phyloP scores from a whole-genome alignment of 805 yeast species.

The Brettanomyces naardenensis region DNA sequence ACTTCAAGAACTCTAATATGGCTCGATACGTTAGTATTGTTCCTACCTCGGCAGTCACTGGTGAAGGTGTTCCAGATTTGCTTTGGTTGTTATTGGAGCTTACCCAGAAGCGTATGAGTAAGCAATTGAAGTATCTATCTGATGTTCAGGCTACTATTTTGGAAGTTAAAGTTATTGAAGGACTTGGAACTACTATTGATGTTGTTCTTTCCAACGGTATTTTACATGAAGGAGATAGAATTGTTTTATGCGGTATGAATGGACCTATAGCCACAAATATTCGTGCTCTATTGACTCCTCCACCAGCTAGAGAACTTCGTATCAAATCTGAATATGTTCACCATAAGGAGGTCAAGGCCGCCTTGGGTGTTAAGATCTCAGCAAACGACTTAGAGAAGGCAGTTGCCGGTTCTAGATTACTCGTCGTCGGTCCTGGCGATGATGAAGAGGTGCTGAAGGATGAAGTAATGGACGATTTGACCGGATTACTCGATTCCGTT shows the following conservation, averaged over 20 bases:
- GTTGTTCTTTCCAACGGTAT: slow-evolving; percentile 97
- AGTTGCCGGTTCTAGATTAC: slow-evolving; percentile 94
- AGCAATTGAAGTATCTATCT: slow-evolving; percentile 92
- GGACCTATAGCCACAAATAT: slow-evolving; percentile 97
- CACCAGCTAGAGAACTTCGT: slow-evolving; percentile 93
- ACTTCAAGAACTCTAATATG: slow-evolving; percentile 90
- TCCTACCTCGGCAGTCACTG: slow-evolving; percentile 98
- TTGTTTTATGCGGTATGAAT: slow-evolving; percentile 94
- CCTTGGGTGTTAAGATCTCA: slow-evolving; percentile 96
- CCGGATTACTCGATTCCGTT: slow-evolving; percentile 89
- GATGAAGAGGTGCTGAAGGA: slow-evolving; percentile 97
- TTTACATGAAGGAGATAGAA: slow-evolving; percentile 87
- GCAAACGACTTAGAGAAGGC: slow-evolving; percentile 98
- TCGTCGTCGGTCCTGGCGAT: slow-evolving; percentile 94
- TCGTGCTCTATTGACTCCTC: slow-evolving; percentile 94
- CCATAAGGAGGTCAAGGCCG: slow-evolving; percentile 97
- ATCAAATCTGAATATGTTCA: slow-evolving; percentile 95
- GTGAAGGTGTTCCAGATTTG: slow-evolving; percentile 99
- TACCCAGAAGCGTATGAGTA: slow-evolving; percentile 98
- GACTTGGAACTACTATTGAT: slow-evolving; percentile 97
- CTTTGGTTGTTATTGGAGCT: slow-evolving; percentile 90
- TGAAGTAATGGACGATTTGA: slow-evolving; percentile 97
- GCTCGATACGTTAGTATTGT: slow-evolving; percentile 91
- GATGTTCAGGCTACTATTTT: slow-evolving; percentile 92
- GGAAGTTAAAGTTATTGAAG: slow-evolving; percentile 97